Base-by-base conservation (phyloP, 116 monocot species). In the Papilionanthe hybrid region DNA sequence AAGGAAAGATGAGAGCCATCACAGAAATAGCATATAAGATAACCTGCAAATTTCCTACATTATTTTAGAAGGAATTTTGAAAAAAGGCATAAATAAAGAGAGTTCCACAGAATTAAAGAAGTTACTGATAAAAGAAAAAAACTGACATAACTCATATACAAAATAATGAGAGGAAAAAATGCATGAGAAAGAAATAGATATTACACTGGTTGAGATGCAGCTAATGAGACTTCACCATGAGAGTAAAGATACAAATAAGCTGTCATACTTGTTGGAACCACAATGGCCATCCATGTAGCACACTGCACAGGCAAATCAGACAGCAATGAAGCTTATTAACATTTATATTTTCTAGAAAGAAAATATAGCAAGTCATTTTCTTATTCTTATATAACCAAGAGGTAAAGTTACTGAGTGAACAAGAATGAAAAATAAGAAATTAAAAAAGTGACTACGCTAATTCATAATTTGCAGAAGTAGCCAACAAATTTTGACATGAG, bases 171-270 rank as follows among this genome's bases (percentile, higher is more conserved):
- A 32, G 29, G 0, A 17, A 13, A 69, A 25, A 69, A 15, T 18
- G 1, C 6, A 73, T 44, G 45, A 72, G 45, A 78, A 56, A 76
- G 53, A 78, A 78, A 79, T 72, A 66, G 94, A 94, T 92, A 88
- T 86, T 94, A 92, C 86, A 99, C 99, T 79, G 95, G 99, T 87
- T 99, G 95, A 81, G 95, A 93, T 76, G 99, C 99, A 74, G 99
- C 99, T 57, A 99, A 82, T 55, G 86, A 86, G 10, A 91, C 90
- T 95, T 99, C 95, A 45, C 91, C 92, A 79, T 95, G 99, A 56
- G 99, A 99, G 78, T 99, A 93, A 41, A 99, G 87, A 81, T 99
- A 95, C 43, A 99, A 85, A 78, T 99, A 99, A 42, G 92, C 91
- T 28, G 95, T 93, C 99, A 99, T 95, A 45, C 99, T 99, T 19